Conservation (phyloP, 495 filamentous ascomycete species). For the Aspergillus ellipticus region DNA sequence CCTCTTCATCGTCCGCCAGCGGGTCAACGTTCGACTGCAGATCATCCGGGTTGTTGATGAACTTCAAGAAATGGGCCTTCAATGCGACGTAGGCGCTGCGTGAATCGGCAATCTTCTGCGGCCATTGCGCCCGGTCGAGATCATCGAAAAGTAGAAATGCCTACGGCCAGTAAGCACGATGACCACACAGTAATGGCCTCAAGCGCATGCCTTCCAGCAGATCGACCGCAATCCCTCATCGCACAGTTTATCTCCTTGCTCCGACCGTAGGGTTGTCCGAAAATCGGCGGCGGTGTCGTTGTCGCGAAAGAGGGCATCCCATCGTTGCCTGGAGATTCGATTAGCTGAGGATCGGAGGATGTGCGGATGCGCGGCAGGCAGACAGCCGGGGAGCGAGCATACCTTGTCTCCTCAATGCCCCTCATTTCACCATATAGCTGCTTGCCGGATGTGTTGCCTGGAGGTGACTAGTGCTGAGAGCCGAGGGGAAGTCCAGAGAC, state of each 20-base stretch:
- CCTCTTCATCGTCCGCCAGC: slow-evolving; percentile 78
- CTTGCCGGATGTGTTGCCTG: neutral
- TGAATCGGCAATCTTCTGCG: slow-evolving; percentile 59
- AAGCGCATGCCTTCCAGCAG: slow-evolving; percentile 78
- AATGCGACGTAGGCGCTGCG: slow-evolving; percentile 70
- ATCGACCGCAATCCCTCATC: slow-evolving; percentile 74
- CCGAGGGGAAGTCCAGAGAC: neutral
- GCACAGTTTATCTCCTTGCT: slow-evolving; percentile 56
- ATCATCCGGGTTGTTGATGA: slow-evolving; percentile 77
- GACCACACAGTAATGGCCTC: neutral
- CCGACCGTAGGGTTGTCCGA: slow-evolving; percentile 58
- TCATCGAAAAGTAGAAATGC: slow-evolving; percentile 76
- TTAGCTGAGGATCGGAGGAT: slow-evolving; percentile 14
- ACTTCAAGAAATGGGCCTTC: slow-evolving; percentile 69
- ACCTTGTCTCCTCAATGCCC: slow-evolving; percentile 62
- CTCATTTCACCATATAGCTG: slow-evolving; percentile 49
- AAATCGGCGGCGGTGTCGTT: slow-evolving; percentile 60
- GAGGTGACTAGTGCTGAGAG: slow-evolving; percentile 4
- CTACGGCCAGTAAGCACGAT: slow-evolving; percentile 38
- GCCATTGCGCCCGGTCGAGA: slow-evolving; percentile 65
- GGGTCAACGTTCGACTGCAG: slow-evolving; percentile 75
- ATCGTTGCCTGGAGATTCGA: slow-evolving; percentile 47
- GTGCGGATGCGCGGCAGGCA: too few species aligned
- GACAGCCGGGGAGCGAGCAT: slow-evolving; percentile 7
- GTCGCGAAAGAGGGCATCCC: slow-evolving; percentile 61